Evolutionary conservation across 1,284 basidiomycete genomes (phyloP), one percentile per base, ranked within the genome.

Genomic region (Cryptococcus sp.): DNA sequence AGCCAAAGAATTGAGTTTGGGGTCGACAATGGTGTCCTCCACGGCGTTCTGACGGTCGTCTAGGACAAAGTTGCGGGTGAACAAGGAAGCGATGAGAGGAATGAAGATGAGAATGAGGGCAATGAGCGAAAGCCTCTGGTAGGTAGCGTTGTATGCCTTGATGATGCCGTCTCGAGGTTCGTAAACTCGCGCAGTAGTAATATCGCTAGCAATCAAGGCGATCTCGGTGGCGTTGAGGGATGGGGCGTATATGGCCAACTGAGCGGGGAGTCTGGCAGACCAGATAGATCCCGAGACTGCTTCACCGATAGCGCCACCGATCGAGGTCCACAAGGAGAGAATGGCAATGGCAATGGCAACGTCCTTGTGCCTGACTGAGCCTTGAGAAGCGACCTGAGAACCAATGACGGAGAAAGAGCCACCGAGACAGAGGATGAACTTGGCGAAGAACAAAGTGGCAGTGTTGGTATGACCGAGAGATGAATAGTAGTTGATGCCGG

Each of bases 311-410:
- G 70, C 64, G 17, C 70, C 67, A 29, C 76, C 77, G 15, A 79
- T 64, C 37, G 57, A 57, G 1, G 75, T 67, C 67, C 75, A 77
- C 50, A 79, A 63, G 26, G 68, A 61, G 10, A 79, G 67, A 15
- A 74, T 58, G 0, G 75, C 66, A 49, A 75, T 76, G 22, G 72
- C 67, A 10, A 65, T 52, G 4, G 73, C 75, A 20, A 79, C 63
- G 59, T 78, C 76, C 51, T 62, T 56, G 58, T 78, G 77, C 22
- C 73, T 68, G 5, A 76, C 77, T 7, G 71, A 73, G 1, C 70
- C 77, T 47, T 77, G 77, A 6, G 72, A 67, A 0, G 70, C 75
- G 3, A 75, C 69, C 17, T 73, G 67, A 1, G 74, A 69, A 19
- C 68, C 74, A n/a, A 75, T 68, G 20, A 78, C 74, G 22, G 69